Percentiles rank a stretch among this genome's conserved stretches.
phyloP scores from a whole-genome alignment of 208 protist genomes.

The Leishmania martiniquensis region DNA sequence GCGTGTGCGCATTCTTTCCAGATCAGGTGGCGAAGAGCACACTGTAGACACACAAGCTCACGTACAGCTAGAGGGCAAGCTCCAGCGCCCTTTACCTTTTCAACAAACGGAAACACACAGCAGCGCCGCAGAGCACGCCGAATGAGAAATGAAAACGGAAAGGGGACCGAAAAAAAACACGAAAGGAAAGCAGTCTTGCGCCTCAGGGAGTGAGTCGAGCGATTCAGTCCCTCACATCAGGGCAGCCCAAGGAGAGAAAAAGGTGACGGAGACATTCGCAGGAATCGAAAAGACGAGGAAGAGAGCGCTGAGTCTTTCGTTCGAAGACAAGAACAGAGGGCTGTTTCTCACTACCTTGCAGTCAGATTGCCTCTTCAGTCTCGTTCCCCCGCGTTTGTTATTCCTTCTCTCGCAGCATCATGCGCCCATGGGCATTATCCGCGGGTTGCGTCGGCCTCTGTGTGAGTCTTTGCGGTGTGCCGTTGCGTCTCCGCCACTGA shows the following conservation, averaged over 20 bases:
- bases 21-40: too few relatives aligned
- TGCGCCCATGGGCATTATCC: too few relatives aligned
- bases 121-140: background rate
- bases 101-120: background rate
- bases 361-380: too few relatives aligned
- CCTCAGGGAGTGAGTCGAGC: background rate
- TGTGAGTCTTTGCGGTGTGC: too few relatives aligned
- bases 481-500: too few relatives aligned
- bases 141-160: background rate
- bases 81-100: background rate
- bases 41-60: background rate
- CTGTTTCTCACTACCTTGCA: background rate
- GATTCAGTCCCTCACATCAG: background rate
- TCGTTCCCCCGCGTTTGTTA: too few relatives aligned
- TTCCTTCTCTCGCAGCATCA: too few relatives aligned
- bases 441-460: too few relatives aligned
- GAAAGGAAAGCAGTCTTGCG: background rate
- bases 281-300: background rate
- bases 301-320: too few relatives aligned
- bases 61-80: background rate
- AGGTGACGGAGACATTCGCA: background rate
- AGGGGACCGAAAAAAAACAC: background rate
- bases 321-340: background rate
- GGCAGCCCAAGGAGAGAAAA: conserved; percentile 1
- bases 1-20: background rate